Conservation (phyloP, 2,329 filamentous ascomycete species). For the Mycogone perniciosa region DNA sequence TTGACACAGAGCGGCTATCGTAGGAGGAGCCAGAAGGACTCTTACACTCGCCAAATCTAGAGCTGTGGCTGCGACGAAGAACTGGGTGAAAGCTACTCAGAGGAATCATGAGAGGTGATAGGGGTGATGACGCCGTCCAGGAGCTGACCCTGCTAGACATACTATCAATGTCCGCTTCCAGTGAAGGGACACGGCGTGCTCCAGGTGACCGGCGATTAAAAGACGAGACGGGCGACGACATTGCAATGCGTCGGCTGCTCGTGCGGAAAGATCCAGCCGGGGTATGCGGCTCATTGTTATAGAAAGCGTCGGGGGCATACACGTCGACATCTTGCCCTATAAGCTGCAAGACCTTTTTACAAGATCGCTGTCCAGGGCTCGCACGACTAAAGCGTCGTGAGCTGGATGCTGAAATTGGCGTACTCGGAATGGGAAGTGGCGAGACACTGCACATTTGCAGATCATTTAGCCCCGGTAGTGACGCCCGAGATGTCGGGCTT, state of each 20-base stretch:
- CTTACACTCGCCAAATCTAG: conserved; percentile 3
- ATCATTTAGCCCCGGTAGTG: neutral
- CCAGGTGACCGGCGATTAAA: too few relatives aligned
- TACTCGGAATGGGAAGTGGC: neutral
- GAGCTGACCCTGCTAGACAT: conserved; percentile 18
- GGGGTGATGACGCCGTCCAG: conserved; percentile 17
- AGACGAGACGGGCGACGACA: too few relatives aligned
- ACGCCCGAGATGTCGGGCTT: neutral
- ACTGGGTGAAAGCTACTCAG: conserved; percentile 9
- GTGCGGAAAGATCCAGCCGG: neutral
- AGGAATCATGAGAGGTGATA: conserved; percentile 9
- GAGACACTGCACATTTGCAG: conserved; percentile 2
- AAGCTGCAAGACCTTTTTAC: conserved; percentile 36
- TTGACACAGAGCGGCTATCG: conserved; percentile 8
- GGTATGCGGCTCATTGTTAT: neutral
- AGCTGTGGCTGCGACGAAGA: conserved; percentile 5
- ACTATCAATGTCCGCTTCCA: conserved; percentile 15
- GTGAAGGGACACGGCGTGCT: conserved; percentile 6
- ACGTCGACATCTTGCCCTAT: conserved; percentile 34
- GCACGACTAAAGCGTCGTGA: neutral
- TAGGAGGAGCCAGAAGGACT: conserved; percentile 1
- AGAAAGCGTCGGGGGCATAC: conserved; percentile 5
- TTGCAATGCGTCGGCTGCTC: neutral
- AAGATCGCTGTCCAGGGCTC: conserved; percentile 22
- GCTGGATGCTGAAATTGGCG: neutral